Conservation (phyloP, 2,329 filamentous ascomycete genomes). For the Ceratocystis alfenasii region DNA sequence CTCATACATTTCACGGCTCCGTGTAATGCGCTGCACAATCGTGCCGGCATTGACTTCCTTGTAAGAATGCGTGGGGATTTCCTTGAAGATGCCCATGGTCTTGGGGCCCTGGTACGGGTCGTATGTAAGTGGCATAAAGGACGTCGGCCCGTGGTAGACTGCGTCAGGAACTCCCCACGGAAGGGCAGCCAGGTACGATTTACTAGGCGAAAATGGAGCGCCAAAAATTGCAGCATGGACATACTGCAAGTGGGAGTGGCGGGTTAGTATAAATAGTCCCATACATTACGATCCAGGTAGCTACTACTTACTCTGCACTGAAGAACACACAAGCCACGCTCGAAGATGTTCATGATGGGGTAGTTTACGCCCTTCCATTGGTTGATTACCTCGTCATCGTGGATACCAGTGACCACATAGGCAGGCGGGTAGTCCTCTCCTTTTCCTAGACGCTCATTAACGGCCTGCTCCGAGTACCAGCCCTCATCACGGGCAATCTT, state of each 20-base stretch:
- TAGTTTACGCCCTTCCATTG: slow-evolving; percentile 96
- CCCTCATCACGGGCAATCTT: slow-evolving; percentile 52
- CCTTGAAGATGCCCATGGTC: slow-evolving; percentile 68
- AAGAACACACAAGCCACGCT: slow-evolving; percentile 85
- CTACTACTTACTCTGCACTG: slow-evolving; percentile 65
- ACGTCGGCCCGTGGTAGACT: slow-evolving; percentile 93
- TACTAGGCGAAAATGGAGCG: slow-evolving; percentile 76
- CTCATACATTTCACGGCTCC: slow-evolving; percentile 76
- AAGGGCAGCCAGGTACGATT: slow-evolving; percentile 60
- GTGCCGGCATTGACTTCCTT: slow-evolving; percentile 81
- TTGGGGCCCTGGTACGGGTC: slow-evolving; percentile 75
- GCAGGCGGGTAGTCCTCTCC: slow-evolving; percentile 68
- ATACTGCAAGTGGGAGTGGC: slow-evolving; percentile 44
- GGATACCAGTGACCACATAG: slow-evolving; percentile 85
- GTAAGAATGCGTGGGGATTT: slow-evolving; percentile 68
- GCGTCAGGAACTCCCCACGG: slow-evolving; percentile 63
- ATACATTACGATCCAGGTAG: neutral
- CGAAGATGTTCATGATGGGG: slow-evolving; percentile 98
- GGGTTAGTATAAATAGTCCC: neutral
- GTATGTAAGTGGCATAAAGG: slow-evolving; percentile 71
- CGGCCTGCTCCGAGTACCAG: slow-evolving; percentile 60
- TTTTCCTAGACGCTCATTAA: slow-evolving; percentile 49
- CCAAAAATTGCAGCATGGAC: slow-evolving; percentile 80
- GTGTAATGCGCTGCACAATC: slow-evolving; percentile 83
- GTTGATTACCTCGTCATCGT: slow-evolving; percentile 92